phyloP scores from a whole-genome alignment of 164 flowering plant genomes.

The Berberis thunbergii region DNA sequence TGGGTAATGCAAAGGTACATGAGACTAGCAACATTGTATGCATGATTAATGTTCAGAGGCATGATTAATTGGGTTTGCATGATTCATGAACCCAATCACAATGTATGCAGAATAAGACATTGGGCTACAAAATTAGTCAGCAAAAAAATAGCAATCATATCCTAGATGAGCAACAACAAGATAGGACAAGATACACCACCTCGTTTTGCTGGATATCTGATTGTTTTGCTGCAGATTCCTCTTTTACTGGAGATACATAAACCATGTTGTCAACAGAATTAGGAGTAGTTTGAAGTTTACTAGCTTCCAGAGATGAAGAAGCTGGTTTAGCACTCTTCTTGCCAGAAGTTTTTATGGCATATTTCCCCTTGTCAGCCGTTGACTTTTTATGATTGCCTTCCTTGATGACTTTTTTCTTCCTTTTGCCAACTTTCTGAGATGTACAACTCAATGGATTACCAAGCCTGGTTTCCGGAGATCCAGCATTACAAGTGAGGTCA shows the following conservation, averaged over 20 bases:
- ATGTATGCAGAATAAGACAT: too few relatives aligned
- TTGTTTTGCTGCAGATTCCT: constrained; percentile 22
- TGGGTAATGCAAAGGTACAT: too few relatives aligned
- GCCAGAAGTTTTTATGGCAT: constrained; percentile 13
- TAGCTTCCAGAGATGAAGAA: constrained; percentile 18
- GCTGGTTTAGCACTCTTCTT: constrained; percentile 25
- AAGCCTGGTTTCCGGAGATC: constrained; percentile 19
- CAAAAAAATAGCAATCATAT: neutral
- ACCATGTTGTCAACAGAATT: constrained; percentile 15
- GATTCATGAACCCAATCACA: too few relatives aligned
- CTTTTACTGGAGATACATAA: constrained; percentile 24
- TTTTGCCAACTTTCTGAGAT: constrained; percentile 28
- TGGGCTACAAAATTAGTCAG: too few relatives aligned
- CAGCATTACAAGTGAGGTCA: constrained; percentile 19
- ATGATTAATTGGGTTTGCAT: too few relatives aligned
- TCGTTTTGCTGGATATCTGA: constrained; percentile 22
- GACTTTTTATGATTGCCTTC: constrained; percentile 32
- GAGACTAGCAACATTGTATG: too few relatives aligned
- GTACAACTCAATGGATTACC: constrained; percentile 21
- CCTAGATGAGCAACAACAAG: neutral
- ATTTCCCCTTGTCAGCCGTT: constrained; percentile 38
- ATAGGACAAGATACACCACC: constrained; percentile 32
- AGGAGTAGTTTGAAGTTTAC: constrained; percentile 27
- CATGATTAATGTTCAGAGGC: too few relatives aligned
- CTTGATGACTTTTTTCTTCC: constrained; percentile 28